Base-by-base conservation (phyloP, 495 filamentous ascomycete species). In the Penicillium mononematosum region DNA sequence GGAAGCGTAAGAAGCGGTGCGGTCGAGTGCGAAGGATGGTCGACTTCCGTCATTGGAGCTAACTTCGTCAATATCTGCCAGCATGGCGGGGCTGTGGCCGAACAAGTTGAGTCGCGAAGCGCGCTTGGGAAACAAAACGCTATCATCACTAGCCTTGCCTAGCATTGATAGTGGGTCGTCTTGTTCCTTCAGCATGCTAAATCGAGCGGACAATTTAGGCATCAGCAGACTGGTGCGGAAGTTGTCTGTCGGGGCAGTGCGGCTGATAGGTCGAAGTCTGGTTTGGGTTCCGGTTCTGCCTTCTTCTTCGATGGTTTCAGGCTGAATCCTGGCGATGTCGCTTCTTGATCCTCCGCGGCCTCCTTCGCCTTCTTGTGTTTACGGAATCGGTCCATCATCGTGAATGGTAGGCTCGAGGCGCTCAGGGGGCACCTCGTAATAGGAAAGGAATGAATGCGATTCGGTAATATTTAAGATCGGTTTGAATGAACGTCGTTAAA, bases 211-310 rank as follows among this genome's bases (percentile, higher is more conserved):
- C 4, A 99, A 78, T 47, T 92, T 94, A 6, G 91, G 89, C 94
- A 99, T 96, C 24, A 99, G 72, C 45, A 98, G 71, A 75, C 95
- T 98, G 6, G 94, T 99, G n/a, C 94, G 87, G 63, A 99, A 98
- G 71, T 97, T 83, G 68, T 98, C 92, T 17, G 77, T 83, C 0
- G 92, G 80, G 94, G 94, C 5, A 99, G 76, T 5, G 84, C 93
- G 20, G 71, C 76, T 3, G 86, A 70, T 17, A 97, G 73, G 57
- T 98, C 88, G 41, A 97, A 62, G 31, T 91, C 77, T 16, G 77
- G 78, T 68, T 86, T 87, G 5, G 78, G 69, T 48, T 66, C 64
- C 85, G 81, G 20, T 66, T 65, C 60, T 6, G 60, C 59, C 63
- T 85, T 87, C 38, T 84, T 82, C 58, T 78, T 84, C 51, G 81